phyloP scores from a whole-genome alignment of 2,329 filamentous ascomycete species.

The Exophiala aquamarina region DNA sequence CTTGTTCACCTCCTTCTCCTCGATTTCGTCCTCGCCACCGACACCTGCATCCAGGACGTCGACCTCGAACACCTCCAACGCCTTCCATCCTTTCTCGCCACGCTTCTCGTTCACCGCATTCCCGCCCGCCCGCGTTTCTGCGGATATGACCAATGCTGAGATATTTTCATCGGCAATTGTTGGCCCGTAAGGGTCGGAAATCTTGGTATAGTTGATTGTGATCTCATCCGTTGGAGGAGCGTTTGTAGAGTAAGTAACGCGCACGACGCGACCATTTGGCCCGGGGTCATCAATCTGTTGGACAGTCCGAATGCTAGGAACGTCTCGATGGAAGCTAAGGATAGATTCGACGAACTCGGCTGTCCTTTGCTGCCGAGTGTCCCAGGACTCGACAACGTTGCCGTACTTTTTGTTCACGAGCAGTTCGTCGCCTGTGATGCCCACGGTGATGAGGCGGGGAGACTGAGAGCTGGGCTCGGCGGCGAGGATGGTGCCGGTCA shows the following conservation, averaged over 20 bases:
- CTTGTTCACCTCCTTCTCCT: constrained; percentile 45
- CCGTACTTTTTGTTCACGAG: constrained; percentile 87
- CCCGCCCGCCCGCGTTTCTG: constrained; percentile 82
- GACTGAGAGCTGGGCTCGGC: constrained; percentile 45
- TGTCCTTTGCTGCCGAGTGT: constrained; percentile 66
- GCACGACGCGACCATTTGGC: constrained; percentile 40
- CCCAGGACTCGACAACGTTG: constrained; percentile 78
- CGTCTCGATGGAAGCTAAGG: constrained; percentile 57
- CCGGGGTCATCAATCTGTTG: constrained; percentile 37
- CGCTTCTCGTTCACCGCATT: constrained; percentile 83
- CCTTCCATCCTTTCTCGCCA: constrained; percentile 70
- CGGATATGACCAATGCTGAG: constrained; percentile 79
- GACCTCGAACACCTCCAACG: constrained; percentile 80
- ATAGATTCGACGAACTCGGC: constrained; percentile 68
- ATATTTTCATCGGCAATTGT: constrained; percentile 81
- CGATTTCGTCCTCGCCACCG: constrained; percentile 52
- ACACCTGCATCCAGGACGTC: constrained; percentile 68
- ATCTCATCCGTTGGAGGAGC: constrained; percentile 52
- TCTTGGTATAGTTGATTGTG: constrained; percentile 74
- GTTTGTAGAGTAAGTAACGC: constrained; percentile 23
- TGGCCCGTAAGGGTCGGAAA: constrained; percentile 85
- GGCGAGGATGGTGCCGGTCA: constrained; percentile 80
- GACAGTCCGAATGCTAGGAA: constrained; percentile 32
- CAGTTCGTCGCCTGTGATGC: constrained; percentile 84
- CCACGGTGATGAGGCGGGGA: constrained; percentile 62